Base-by-base conservation (phyloP, 768 basidiomycete species). In the Termitomyces heimii region DNA sequence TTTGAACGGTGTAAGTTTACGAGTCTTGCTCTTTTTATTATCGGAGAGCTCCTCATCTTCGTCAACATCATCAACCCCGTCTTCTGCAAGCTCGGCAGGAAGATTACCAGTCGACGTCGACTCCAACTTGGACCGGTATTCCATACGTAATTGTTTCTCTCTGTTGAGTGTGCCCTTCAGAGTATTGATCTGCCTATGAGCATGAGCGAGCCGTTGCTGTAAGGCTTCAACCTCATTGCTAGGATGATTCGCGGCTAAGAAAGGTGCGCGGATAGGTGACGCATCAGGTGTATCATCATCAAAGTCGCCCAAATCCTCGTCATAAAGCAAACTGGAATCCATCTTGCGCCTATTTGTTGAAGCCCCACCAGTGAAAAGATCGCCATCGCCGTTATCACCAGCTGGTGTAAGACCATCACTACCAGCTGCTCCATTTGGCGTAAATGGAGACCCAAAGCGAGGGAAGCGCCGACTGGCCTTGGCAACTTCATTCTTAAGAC, bases 121-220 rank as follows among this genome's bases (percentile, higher is more conserved):
- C 53, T 79, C 78, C 26, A 87, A 71, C 66, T 77, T 78, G 55
- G 84, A 75, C 65, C 73, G 76, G 57, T 83, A 82, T 54, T 87
- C 86, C 67, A 92, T 82, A 34, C 87, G 82, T 55, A 85, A 73
- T 74, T 91, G 87, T 73, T 92, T 94, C 79, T 94, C 93, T 57
- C 92, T 79, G 65, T 84, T 83, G 53, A 94, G 68, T 0, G 86
- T 85, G 48, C 86, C 82, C 65, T 91, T 89, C 59, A 94, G 81
- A 16, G 92, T 92, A 60, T 77, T 81, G 65, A 94, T 86, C 65
- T 92, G 92, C 58, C 92, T 77, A 68, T 94, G 91, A 4, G 93
- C 89, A 69, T 94, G 92, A 12, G 90, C 88, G 35, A 94, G 77
- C 28, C 86, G 79, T 65, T 92, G 87, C 58, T 92, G 86, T 14